A percentile compares a stretch with the other conserved stretches of the same genome.
Evolutionary conservation across 2,329 filamentous ascomycete genomes (phyloP).

Genomic region (Pseudocercospora macadamiae): DNA sequence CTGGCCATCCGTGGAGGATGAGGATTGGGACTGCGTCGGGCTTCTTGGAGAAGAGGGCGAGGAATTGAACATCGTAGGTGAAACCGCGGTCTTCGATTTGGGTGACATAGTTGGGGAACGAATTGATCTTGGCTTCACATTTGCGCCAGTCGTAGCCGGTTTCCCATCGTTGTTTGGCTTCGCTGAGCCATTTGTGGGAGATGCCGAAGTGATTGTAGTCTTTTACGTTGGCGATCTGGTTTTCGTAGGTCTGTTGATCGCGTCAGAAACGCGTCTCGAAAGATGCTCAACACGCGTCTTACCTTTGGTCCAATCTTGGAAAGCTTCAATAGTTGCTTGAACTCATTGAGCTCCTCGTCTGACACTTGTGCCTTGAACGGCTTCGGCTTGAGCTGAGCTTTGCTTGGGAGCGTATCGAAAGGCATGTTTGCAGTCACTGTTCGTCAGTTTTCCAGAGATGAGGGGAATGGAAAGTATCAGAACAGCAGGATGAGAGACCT

Average conservation of each 20-base stretch:
- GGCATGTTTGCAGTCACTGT: slow-evolving; percentile 11
- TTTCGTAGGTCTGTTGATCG: slow-evolving; percentile 48
- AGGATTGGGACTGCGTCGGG: slow-evolving; percentile 55
- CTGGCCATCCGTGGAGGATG: slow-evolving; percentile 59
- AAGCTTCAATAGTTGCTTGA: slow-evolving; percentile 48
- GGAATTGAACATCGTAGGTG: slow-evolving; percentile 55
- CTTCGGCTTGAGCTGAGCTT: slow-evolving; percentile 39
- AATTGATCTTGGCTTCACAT: slow-evolving; percentile 50
- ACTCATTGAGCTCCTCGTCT: slow-evolving; percentile 45
- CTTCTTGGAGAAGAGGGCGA: slow-evolving; percentile 51
- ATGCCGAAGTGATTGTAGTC: slow-evolving; percentile 46
- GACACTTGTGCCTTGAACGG: slow-evolving; percentile 45
- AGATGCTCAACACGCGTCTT: no score
- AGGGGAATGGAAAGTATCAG: background rate
- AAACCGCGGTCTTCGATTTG: slow-evolving; percentile 45
- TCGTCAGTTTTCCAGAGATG: background rate
- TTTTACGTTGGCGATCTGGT: slow-evolving; percentile 44
- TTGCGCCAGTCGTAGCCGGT: slow-evolving; percentile 53
- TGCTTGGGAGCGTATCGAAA: slow-evolving; percentile 37
- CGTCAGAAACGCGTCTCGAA: background rate
- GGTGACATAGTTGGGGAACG: slow-evolving; percentile 54
- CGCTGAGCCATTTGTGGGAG: slow-evolving; percentile 50
- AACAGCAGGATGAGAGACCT: no score
- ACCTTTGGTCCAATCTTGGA: slow-evolving; percentile 47
- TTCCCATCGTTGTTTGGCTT: slow-evolving; percentile 47